phyloP scores from a whole-genome alignment of 2,329 filamentous ascomycete species.

The Fusarium neocosmosporiellum region DNA sequence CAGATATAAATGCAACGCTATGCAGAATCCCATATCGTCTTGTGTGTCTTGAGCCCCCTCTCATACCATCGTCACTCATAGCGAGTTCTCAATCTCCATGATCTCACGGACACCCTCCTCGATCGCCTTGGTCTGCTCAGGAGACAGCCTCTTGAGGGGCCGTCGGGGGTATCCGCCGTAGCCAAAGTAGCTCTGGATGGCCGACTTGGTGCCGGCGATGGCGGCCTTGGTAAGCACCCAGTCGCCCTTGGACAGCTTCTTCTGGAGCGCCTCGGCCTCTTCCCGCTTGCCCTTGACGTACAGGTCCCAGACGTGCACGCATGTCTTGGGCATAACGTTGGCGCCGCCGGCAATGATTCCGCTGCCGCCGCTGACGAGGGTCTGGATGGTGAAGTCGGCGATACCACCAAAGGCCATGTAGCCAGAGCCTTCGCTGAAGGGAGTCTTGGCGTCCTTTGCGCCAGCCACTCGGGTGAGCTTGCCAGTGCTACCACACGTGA shows the following conservation, averaged over 20 bases:
- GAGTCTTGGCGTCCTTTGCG: conserved; percentile 77
- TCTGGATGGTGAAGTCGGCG: conserved; percentile 88
- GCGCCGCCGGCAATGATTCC: conserved; percentile 89
- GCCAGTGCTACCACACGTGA: conserved; percentile 91
- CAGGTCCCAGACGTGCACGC: conserved; percentile 81
- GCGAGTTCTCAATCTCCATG: conserved; percentile 72
- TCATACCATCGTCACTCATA: conserved; percentile 47
- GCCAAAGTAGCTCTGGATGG: conserved; percentile 82
- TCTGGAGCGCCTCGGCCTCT: conserved; percentile 81
- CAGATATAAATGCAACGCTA: conserved; percentile 38
- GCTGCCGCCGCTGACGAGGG: conserved; percentile 79
- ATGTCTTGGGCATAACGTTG: conserved; percentile 86
- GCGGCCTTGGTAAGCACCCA: conserved; percentile 86
- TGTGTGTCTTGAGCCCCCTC: not conserved
- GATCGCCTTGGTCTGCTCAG: conserved; percentile 64
- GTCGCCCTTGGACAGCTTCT: conserved; percentile 80
- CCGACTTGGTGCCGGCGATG: conserved; percentile 87
- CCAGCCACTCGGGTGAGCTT: conserved; percentile 86
- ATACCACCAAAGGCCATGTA: conserved; percentile 92
- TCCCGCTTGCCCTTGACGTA: conserved; percentile 78
- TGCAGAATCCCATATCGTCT: conserved; percentile 25
- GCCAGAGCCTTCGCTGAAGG: conserved; percentile 66
- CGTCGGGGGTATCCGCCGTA: conserved; percentile 82
- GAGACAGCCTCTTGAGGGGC: conserved; percentile 75
- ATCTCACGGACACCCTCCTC: conserved; percentile 69